These are phyloP conservation scores for Jamesozyma rosinii DNA, from an alignment of 805 yeast genomes.

Conservation along the genomic window DNA sequence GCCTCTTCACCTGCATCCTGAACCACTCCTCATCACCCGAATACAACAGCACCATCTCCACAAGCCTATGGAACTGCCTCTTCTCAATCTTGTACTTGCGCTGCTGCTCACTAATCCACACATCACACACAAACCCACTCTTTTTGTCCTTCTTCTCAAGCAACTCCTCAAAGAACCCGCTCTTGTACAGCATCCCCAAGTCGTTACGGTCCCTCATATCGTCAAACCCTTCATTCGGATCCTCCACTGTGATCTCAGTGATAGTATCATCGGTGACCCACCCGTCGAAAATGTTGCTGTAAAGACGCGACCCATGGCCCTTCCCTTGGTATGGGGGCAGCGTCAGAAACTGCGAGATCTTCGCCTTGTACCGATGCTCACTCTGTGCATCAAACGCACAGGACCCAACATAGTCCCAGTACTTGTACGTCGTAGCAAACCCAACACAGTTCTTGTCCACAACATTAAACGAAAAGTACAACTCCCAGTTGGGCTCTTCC, in stretches of 20 bases:
- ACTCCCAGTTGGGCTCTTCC: slow-evolving; percentile 70
- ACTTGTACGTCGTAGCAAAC: slow-evolving; percentile 73
- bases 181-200: slow-evolving; percentile 39
- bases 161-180: slow-evolving; percentile 29
- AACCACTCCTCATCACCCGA: slow-evolving; percentile 33
- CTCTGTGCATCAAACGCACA: slow-evolving; percentile 25
- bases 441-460: slow-evolving; percentile 50
- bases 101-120: slow-evolving; percentile 37
- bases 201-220: slow-evolving; percentile 82
- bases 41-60: slow-evolving; percentile 59
- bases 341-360: slow-evolving; percentile 79
- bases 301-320: slow-evolving; percentile 63
- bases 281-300: slow-evolving; percentile 41
- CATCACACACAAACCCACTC: slow-evolving; percentile 13
- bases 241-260: slow-evolving; percentile 79
- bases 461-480: slow-evolving; percentile 44
- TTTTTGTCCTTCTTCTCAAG: slow-evolving; percentile 14
- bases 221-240: slow-evolving; percentile 88
- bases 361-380: slow-evolving; percentile 39
- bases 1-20: slow-evolving; percentile 57
- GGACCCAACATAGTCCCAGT: slow-evolving; percentile 61
- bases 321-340: slow-evolving; percentile 76
- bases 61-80: slow-evolving; percentile 66
- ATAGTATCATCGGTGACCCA: slow-evolving; percentile 50
- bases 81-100: slow-evolving; percentile 50